Percentiles rank a stretch among this genome's conserved stretches.
phyloP scores from a whole-genome alignment of 495 filamentous ascomycete species.

The Chaetomidium leptoderma region DNA sequence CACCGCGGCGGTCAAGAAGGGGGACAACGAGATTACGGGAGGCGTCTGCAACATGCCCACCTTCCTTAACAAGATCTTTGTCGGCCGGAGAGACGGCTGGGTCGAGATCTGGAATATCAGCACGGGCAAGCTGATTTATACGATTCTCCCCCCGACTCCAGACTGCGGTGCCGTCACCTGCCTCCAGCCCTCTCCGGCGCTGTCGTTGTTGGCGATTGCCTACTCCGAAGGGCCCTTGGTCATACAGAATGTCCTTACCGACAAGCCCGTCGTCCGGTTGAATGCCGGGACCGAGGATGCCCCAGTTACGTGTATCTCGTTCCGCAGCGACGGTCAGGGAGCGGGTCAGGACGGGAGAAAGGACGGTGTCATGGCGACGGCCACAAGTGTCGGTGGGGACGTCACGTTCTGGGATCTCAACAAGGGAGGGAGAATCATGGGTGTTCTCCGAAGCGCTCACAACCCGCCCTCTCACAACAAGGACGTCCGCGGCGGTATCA shows the following conservation, averaged over 20 bases:
- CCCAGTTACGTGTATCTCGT: conserved; percentile 75
- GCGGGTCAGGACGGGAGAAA: conserved; percentile 80
- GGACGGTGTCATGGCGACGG: conserved; percentile 82
- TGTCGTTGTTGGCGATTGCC: conserved; percentile 84
- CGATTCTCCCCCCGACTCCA: conserved; percentile 64
- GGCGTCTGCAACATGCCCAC: conserved; percentile 80
- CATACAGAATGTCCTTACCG: conserved; percentile 74
- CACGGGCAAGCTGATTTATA: conserved; percentile 83
- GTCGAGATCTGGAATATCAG: conserved; percentile 97
- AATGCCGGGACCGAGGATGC: conserved; percentile 54
- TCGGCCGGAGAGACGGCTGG: conserved; percentile 77
- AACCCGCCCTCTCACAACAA: conserved; percentile 55
- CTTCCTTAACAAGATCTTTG: conserved; percentile 91
- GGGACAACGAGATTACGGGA: conserved; percentile 60
- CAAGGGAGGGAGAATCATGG: conserved; percentile 73
- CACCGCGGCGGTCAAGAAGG: conserved; percentile 43
- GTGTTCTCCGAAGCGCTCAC: conserved; percentile 80
- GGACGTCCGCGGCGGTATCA: conserved; percentile 55
- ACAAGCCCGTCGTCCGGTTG: conserved; percentile 63
- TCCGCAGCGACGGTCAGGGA: conserved; percentile 85
- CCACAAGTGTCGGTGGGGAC: conserved; percentile 66
- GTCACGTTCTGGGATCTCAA: conserved; percentile 96
- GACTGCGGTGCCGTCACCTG: conserved; percentile 72
- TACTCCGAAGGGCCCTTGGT: conserved; percentile 72
- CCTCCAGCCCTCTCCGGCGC: conserved; percentile 72